Base-by-base conservation (phyloP, 2,329 filamentous ascomycete genomes). In the Colletotrichum sp. region DNA sequence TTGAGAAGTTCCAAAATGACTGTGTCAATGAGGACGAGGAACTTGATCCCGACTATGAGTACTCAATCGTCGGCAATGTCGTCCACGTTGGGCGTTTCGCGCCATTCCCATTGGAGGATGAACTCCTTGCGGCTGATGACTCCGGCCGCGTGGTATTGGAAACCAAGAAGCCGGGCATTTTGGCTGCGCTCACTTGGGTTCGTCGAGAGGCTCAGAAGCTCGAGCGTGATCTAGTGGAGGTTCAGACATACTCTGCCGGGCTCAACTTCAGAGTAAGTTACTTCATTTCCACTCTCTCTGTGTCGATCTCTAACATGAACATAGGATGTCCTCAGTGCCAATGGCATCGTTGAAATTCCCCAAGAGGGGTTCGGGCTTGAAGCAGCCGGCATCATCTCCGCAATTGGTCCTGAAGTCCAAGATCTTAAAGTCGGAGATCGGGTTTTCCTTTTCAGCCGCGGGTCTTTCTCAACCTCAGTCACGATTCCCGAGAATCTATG, bases 1-100 rank as follows among this genome's bases (percentile, higher is more conserved):
- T 65, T 26, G 21, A 13, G 13, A 30, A 64, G 5, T 61, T 70
- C 18, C 67, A 64, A 1, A 36, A 12, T 12, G 26, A 60, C 56
- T 60, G 56, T 10, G 24, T 9, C 15, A 26, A 56, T 8, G 56
- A 30, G 16, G 78, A 77, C 34, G 79, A 79, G 16, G 71, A 61
- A 3, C 70, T 81, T 7, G 78, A 75, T 4, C 78, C 80, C 1
- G 81, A 84, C 30, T 79, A 79, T 28, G 83, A 84, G 64, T 84
- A 81, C 38, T 80, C 80, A 5, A 77, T 83, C n/a, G 72, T 77
- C 7, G 77, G 80, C 43, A 78, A 79, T 4, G 71, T 77, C 9
- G 76, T 82, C 2, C 76, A 79, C 21, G 78, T 83, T 26, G 78
- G 78, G 5, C 71, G 82, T 2, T 80, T 80, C 60, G 79, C 80